Evolutionary conservation across 129 eudicot species (phyloP).

Genomic region (Flaveria linearis): DNA sequence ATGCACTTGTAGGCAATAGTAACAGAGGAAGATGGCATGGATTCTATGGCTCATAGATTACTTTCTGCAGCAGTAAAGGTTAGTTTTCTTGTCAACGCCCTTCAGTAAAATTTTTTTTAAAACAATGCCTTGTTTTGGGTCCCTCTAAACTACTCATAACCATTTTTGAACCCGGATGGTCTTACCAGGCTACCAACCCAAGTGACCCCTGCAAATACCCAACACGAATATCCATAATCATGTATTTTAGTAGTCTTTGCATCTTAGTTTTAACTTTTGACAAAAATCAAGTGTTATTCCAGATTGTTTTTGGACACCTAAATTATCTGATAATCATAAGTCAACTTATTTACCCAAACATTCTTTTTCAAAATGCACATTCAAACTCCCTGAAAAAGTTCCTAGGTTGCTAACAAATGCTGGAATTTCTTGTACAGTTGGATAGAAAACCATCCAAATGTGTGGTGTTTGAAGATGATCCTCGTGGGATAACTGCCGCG

Average conservation of each 20-base stretch:
- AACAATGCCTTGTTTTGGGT: too few relatives aligned
- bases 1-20: constrained; percentile 70
- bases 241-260: neutral
- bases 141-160: too few relatives aligned
- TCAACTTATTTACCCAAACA: neutral
- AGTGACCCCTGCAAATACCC: neutral
- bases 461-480: constrained; percentile 95
- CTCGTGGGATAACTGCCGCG: constrained; percentile 92
- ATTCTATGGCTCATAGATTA: constrained; percentile 87
- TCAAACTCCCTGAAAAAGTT: neutral
- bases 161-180: too few relatives aligned
- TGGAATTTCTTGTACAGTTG: constrained; percentile 51
- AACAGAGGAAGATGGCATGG: constrained; percentile 97
- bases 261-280: too few relatives aligned
- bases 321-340: neutral
- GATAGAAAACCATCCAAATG: constrained; percentile 95
- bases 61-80: constrained; percentile 96
- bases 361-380: neutral
- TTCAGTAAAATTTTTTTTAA: neutral
- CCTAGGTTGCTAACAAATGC: neutral
- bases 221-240: neutral
- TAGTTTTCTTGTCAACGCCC: neutral
- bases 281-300: too few relatives aligned
- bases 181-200: too few relatives aligned
- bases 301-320: neutral